Evolutionary conservation across 495 filamentous ascomycete species (phyloP), one percentile per base, ranked within the genome.

Genomic region (Cudoniella acicularis): DNA sequence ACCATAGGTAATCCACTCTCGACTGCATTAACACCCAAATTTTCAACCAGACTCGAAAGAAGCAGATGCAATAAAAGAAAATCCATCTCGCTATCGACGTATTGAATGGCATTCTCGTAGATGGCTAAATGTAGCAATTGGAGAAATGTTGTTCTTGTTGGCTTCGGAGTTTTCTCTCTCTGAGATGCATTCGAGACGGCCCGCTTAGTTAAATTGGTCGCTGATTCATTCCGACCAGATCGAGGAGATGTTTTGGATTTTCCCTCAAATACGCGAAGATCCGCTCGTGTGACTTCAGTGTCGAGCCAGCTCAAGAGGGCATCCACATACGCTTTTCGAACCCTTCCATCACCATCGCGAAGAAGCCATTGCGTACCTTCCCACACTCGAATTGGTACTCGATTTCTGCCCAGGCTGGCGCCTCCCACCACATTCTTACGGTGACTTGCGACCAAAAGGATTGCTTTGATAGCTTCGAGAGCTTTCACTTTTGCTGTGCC

Each of bases 311-410:
- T 87, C 22, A 88, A 69, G 10, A 97, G 72, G 10, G 91, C 88
- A 69, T 96, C 88, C 8, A 82, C 83, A 66, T 96, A 97, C 1
- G 91, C 89, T 65, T 85, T 85, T 48, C 91, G 81, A 45, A 96
- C 92, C 20, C 84, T 77, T 18, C 79, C 81, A 63, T 91, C 85
- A 10, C 83, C 77, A 66, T 96, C 92, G 17, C 88, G 82, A 20
- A 96, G 73, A 47, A 97, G 81, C 85, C 89, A 94, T 54, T 96
- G 90, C 0, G 92, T 95, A 11, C 90, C 90, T 70, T 96, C 90
- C 92, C 92, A 97, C 0, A 90, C 86, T 40, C 87, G 78, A 36
- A 93, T 78, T 2, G 85, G 83, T 1, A 96, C 89, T 26, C 73
- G 81, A 64, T 87, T 89, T 59, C 92, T 82, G 1, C 83, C 83